Evolutionary conservation across 2,329 filamentous ascomycete genomes (phyloP).

Genomic region (Nemania sp.): DNA sequence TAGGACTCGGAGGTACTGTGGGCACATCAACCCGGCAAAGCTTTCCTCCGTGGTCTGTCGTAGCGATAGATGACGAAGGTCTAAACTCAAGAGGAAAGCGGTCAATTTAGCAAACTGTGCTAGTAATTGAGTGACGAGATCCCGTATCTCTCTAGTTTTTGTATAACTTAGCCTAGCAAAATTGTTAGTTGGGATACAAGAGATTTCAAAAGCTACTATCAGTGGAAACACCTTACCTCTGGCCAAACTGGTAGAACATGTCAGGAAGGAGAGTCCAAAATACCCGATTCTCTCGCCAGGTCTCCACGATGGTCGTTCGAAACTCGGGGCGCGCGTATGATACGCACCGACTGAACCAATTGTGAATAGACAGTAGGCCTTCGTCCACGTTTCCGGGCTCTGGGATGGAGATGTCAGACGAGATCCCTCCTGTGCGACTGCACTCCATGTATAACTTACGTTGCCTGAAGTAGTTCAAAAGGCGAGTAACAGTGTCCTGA

Average conservation of each 20-base stretch:
- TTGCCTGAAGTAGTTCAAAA: conserved; percentile 37
- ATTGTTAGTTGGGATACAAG: conserved; percentile 2
- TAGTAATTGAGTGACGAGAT: conserved; percentile 41
- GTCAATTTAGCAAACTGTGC: conserved; percentile 54
- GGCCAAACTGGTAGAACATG: conserved; percentile 48
- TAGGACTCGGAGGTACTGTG: conserved; percentile 53
- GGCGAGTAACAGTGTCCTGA: conserved; percentile 37
- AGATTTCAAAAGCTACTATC: neutral
- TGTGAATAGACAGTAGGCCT: conserved; percentile 49
- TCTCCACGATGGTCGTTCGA: conserved; percentile 46
- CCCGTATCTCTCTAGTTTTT: conserved; percentile 38
- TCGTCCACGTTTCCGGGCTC: conserved; percentile 50
- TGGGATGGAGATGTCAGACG: conserved; percentile 33
- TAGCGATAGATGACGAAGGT: conserved; percentile 45
- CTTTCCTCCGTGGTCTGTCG: conserved; percentile 35
- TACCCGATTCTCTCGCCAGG: conserved; percentile 48
- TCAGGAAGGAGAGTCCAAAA: conserved; percentile 61
- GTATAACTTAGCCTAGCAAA: conserved; percentile 30
- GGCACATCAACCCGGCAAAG: conserved; percentile 49
- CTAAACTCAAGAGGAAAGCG: conserved; percentile 57
- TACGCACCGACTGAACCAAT: conserved; percentile 58
- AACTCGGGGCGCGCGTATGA: conserved; percentile 44
- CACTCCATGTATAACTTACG: conserved; percentile 30
- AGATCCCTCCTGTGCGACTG: conserved; percentile 8
- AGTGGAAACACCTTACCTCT: conserved; percentile 46